Conservation (phyloP, 257 asterid genomes). For the Verbena officinalis region DNA sequence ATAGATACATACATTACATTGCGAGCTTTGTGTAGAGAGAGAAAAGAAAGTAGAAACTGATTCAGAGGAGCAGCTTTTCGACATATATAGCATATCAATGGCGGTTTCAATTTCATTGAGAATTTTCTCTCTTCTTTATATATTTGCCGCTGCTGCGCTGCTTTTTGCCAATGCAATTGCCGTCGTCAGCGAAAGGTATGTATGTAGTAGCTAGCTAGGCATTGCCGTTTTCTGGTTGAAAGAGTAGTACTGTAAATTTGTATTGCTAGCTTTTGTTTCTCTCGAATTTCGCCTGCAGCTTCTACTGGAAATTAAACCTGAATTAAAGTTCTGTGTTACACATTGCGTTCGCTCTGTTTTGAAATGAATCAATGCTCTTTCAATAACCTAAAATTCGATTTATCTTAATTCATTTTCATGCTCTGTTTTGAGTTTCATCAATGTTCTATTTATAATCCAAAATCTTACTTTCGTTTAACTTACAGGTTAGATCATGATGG, state of each 20-base stretch:
- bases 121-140: conserved; percentile 29
- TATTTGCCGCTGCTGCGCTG: conserved; percentile 38
- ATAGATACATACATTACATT: conserved; percentile 9
- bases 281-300: no score
- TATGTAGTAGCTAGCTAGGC: not conserved
- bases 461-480: conserved; percentile 2
- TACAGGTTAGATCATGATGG: conserved; percentile 45
- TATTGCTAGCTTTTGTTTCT: no score
- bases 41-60: conserved; percentile 6
- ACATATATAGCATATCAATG: conserved; percentile 37
- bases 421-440: conserved; percentile 6
- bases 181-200: conserved; percentile 45
- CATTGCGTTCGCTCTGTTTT: no score
- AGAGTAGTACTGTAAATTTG: not conserved
- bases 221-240: not conserved
- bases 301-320: no score
- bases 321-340: no score
- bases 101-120: conserved; percentile 41
- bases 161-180: conserved; percentile 37
- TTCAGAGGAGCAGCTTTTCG: not conserved
- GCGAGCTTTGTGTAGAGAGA: not conserved
- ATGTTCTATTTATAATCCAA: not conserved
- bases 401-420: no score
- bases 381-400: no score
- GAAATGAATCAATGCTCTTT: no score